Conservation (phyloP, 257 asterid genomes). For the Ballota nigra region DNA sequence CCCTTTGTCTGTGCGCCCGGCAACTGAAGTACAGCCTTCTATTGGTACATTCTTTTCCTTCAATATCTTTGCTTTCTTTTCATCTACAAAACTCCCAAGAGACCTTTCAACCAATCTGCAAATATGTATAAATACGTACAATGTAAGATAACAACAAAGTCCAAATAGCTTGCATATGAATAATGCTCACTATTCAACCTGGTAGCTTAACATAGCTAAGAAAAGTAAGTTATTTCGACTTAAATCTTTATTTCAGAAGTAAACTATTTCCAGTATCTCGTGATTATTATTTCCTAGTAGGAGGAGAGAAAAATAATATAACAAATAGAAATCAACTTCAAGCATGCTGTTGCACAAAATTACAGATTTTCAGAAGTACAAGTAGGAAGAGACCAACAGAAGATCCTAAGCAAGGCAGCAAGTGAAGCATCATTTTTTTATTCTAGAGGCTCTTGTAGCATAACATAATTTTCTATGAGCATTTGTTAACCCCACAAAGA, state of each 20-base stretch:
- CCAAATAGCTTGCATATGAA: constrained; percentile 1
- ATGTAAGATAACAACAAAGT: constrained; percentile 1
- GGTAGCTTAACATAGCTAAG: not conserved
- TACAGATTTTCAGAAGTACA: not conserved
- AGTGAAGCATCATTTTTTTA: not conserved
- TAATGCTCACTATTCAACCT: constrained; percentile 2
- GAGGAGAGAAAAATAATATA: not conserved
- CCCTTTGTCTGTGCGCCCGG: constrained; percentile 99
- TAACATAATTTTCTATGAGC: not conserved
- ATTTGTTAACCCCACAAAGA: not conserved
- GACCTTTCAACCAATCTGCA: constrained; percentile 70
- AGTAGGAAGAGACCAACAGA: not conserved
- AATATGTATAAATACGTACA: constrained; percentile 4
- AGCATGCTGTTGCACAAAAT: not conserved
- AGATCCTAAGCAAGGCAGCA: not conserved
- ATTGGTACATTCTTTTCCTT: constrained; percentile 76
- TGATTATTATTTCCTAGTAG: not conserved
- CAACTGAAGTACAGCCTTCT: constrained; percentile 74
- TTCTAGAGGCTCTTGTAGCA: not conserved
- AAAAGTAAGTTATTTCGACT: not conserved
- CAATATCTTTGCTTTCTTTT: constrained; percentile 62
- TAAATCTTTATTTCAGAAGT: constrained; percentile 5
- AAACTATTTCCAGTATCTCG: not conserved
- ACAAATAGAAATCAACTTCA: not conserved
- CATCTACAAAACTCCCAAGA: constrained; percentile 84